Base-by-base conservation (phyloP, 2,329 filamentous ascomycete genomes). In the Xylaria hypoxylon region DNA sequence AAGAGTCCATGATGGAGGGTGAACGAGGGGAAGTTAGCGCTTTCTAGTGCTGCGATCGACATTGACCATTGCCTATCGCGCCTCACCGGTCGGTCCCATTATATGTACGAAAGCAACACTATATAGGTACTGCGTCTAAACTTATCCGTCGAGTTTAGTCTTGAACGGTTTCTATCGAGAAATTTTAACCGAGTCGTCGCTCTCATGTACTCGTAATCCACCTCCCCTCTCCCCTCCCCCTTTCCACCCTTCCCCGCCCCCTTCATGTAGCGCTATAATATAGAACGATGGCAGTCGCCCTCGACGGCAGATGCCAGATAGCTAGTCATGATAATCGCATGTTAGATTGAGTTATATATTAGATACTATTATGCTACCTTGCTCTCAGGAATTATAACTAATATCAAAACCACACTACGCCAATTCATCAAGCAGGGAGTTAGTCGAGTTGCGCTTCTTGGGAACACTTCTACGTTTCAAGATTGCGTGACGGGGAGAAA, bases 51-150 rank as follows among this genome's bases (percentile, higher is more conserved):
- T 42, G n/a, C 26, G 67, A 70, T 69, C 67, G 59, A 56, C 64
- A 67, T 62, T 11, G 26, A 31, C 50, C 42, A 13, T 61, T 62
- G n/a, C 59, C 61, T 33, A 26, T 51, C 19, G 65, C 53, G 24
- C 17, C 17, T 65, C 61, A 67, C 67, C 64, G 64, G 68, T 59
- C 55, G 8, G 44, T 45, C n/a, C 42, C 53, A 57, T 47, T 52
- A 40, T 58, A 53, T 47, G 53, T n/a, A 56, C 42, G 57, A 59
- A 67, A 63, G 62, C 59, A 65, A 67, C 67, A 59, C 59, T 38
- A 38, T 53, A 68, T 67, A n/a, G n/a, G n/a, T n/a, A n/a, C 53
- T 67, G 47, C 58, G 22, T 45, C 51, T 62, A 44, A 47, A 52
- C 48, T 17, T 57, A 56, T 44, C 47, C 2, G 33, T 64, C 48